Percentiles rank a stretch among this genome's conserved stretches.
Evolutionary conservation across 805 yeast genomes (phyloP).

Genomic region (Isabelozyma heimii): DNA sequence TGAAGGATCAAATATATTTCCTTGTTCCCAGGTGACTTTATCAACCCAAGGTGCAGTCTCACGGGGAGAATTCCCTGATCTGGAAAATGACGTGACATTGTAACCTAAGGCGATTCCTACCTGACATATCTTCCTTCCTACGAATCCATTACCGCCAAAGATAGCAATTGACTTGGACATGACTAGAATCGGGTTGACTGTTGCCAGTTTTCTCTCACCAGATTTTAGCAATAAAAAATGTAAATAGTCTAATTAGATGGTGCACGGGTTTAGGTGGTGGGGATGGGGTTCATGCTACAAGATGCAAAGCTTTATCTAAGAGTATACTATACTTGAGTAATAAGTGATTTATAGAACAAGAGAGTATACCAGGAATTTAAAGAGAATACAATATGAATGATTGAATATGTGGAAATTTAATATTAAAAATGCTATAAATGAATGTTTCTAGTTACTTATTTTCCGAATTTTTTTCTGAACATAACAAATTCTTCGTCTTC

Average conservation of each 20-base stretch:
- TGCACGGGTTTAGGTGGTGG: background rate
- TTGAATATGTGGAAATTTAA: no score
- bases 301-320: no score
- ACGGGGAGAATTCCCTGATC: slow-evolving; percentile 51
- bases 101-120: slow-evolving; percentile 61
- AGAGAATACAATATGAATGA: background rate
- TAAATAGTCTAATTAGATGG: background rate
- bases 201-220: no score
- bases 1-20: slow-evolving; percentile 64
- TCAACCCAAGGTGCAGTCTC: slow-evolving; percentile 50
- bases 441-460: slow-evolving; percentile 3
- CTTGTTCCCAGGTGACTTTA: slow-evolving; percentile 63
- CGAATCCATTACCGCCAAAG: slow-evolving; percentile 86
- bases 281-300: no score
- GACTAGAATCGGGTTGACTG: background rate
- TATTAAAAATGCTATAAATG: no score
- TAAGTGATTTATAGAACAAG: no score
- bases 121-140: slow-evolving; percentile 69
- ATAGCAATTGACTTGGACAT: slow-evolving; percentile 47
- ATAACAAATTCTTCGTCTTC: slow-evolving; percentile 38
- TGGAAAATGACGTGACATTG: slow-evolving; percentile 65
- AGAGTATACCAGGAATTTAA: no score
- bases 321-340: no score
- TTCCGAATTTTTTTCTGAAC: slow-evolving; percentile 37
- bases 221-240: no score